A percentile compares a stretch with the other conserved stretches of the same genome.
Conservation (phyloP, 2,329 filamentous ascomycete genomes). For the Thielaviopsis cerberus region DNA sequence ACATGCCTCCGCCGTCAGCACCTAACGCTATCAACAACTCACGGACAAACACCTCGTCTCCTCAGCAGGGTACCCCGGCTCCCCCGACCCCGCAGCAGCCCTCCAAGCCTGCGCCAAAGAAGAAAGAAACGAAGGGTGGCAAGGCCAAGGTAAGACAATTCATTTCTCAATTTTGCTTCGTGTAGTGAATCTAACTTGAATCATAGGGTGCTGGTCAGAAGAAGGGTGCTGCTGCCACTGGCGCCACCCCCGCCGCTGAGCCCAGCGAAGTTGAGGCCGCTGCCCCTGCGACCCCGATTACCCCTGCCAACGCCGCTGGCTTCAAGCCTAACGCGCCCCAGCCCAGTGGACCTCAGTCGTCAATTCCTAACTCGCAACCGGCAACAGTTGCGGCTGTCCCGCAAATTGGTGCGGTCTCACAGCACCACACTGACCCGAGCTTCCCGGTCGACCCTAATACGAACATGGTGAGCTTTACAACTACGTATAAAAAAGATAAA, state of each 20-base stretch:
- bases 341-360: constrained; percentile 4
- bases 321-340: constrained; percentile 28
- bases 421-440: constrained; percentile 27
- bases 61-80: constrained; percentile 41
- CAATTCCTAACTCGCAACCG: constrained; percentile 16
- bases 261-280: constrained; percentile 38
- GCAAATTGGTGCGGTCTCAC: constrained; percentile 25
- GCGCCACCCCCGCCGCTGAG: constrained; percentile 40
- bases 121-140: constrained; percentile 49
- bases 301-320: constrained; percentile 32
- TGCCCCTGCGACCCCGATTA: constrained; percentile 45
- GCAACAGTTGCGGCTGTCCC: constrained; percentile 20
- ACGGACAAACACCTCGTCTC: constrained; percentile 37
- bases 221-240: constrained; percentile 36
- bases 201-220: constrained; percentile 37
- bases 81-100: constrained; percentile 59
- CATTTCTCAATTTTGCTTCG: neutral
- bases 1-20: constrained; percentile 49
- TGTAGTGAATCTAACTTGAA: constrained; percentile 10
- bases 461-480: constrained; percentile 5
- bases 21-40: constrained; percentile 35
- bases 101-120: constrained; percentile 59
- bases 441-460: constrained; percentile 4
- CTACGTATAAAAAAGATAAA: neutral
- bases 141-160: constrained; percentile 46